These are phyloP conservation scores for Pyricularia sp. DNA, from an alignment of 2,329 filamentous ascomycete genomes.

Conservation along the genomic window DNA sequence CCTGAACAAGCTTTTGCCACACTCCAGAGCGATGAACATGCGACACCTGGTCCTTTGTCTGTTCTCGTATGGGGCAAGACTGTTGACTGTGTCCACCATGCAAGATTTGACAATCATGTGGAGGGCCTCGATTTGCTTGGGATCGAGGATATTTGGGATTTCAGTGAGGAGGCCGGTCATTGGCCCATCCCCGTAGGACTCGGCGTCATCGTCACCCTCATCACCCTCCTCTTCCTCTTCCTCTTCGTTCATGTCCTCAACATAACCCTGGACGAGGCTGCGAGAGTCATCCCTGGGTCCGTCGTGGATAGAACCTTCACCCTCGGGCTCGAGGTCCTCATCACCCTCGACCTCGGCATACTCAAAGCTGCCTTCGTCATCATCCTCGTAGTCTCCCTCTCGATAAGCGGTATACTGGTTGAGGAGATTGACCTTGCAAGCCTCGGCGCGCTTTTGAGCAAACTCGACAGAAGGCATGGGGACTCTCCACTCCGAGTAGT, in stretches of 20 bases:
- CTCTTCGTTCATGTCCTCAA: conserved; percentile 34
- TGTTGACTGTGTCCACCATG: conserved; percentile 74
- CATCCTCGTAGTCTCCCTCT: conserved; percentile 33
- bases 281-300: conserved; percentile 3
- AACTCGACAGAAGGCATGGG: conserved; percentile 52
- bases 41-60: conserved; percentile 86
- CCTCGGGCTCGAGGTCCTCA: conserved; percentile 17
- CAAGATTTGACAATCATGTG: conserved; percentile 97
- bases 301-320: conserved; percentile 11
- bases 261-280: conserved; percentile 22
- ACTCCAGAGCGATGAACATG: conserved; percentile 81
- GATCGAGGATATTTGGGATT: conserved; percentile 87
- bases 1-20: conserved; percentile 77
- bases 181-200: conserved; percentile 70
- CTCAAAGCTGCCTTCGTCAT: conserved; percentile 38
- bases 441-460: conserved; percentile 27
- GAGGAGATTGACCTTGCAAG: conserved; percentile 4
- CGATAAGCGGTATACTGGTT: conserved; percentile 19
- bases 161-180: conserved; percentile 82
- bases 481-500: conserved; percentile 48
- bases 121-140: conserved; percentile 88
- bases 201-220: conserved; percentile 65
- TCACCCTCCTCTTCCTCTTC: conserved; percentile 49
- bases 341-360: conserved; percentile 31
- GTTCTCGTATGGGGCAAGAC: conserved; percentile 61